These are phyloP conservation scores for Colletotrichum phormii DNA, from an alignment of 2,329 filamentous ascomycete species.

Conservation along the genomic window DNA sequence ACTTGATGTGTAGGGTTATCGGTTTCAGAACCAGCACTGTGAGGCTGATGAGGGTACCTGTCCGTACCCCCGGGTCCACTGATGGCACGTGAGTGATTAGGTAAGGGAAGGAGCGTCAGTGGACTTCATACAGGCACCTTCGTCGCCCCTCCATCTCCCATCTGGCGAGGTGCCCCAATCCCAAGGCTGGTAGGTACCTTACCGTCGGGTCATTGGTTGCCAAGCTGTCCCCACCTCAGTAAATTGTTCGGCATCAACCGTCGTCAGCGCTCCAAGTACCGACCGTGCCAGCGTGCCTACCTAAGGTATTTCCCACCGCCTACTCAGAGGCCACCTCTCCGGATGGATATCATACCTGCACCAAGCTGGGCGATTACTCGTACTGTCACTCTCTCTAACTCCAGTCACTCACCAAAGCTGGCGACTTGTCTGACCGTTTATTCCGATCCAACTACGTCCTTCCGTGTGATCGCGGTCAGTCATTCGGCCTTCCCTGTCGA, in stretches of 20 bases:
- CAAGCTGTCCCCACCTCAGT: neutral
- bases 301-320: neutral
- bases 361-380: neutral
- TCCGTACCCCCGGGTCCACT: neutral
- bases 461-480: neutral
- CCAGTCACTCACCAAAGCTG: neutral
- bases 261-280: neutral
- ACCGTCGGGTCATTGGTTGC: neutral
- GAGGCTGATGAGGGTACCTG: neutral
- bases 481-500: neutral
- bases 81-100: too few species aligned
- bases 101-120: too few species aligned
- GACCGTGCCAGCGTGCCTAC: neutral
- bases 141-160: too few species aligned
- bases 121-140: too few species aligned
- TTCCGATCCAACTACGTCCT: neutral
- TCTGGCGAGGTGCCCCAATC: too few species aligned
- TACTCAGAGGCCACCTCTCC: slow-evolving; percentile 12
- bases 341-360: neutral
- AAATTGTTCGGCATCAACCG: neutral
- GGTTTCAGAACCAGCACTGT: neutral
- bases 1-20: neutral
- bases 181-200: too few species aligned
- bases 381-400: neutral
- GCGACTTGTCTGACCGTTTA: neutral